These are phyloP conservation scores for Cryphonectria naterciae DNA, from an alignment of 2,329 filamentous ascomycete species.

Conservation along the genomic window DNA sequence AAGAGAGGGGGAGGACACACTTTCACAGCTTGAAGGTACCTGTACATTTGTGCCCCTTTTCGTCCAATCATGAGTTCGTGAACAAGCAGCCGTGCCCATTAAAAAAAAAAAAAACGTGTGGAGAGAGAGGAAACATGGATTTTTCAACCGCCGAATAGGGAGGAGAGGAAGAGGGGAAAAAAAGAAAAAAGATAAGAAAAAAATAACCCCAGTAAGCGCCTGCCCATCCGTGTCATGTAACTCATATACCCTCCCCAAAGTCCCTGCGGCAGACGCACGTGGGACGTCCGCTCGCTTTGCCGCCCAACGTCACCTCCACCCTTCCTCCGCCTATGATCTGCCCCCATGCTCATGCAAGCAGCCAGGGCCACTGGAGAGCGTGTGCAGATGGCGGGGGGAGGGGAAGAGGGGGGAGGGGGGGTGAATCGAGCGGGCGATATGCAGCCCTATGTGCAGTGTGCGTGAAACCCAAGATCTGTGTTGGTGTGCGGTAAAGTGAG, in stretches of 20 bases:
- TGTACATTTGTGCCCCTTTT: slow-evolving; percentile 47
- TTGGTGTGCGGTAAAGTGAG: slow-evolving; percentile 13
- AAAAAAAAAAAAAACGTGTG: slow-evolving; percentile 47
- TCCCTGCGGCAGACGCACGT: slow-evolving; percentile 18
- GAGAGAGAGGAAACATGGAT: slow-evolving; percentile 33
- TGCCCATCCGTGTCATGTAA: slow-evolving; percentile 5
- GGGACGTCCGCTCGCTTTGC: slow-evolving; percentile 22
- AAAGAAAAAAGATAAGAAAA: slow-evolving; percentile 25
- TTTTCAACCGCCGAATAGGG: background rate
- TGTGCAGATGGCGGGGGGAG: slow-evolving; percentile 24
- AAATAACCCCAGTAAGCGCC: slow-evolving; percentile 1
- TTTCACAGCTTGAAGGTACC: slow-evolving; percentile 37
- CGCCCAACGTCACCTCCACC: slow-evolving; percentile 27
- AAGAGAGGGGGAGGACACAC: slow-evolving; percentile 31
- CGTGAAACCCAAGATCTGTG: slow-evolving; percentile 26
- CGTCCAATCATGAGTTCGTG: slow-evolving; percentile 60
- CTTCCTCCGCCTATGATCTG: slow-evolving; percentile 8
- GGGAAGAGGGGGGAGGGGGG: slow-evolving; percentile 18
- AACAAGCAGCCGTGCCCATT: slow-evolving; percentile 43
- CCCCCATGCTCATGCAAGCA: slow-evolving; percentile 17
- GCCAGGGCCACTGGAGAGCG: slow-evolving; percentile 18
- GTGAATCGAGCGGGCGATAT: slow-evolving; percentile 25
- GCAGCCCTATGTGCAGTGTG: slow-evolving; percentile 28
- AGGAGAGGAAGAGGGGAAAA: background rate
- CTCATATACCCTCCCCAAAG: slow-evolving; percentile 4